Percentiles rank a stretch among this genome's conserved stretches.
These are phyloP conservation scores for Endotrypanum monterogeii DNA, from an alignment of 208 protist genomes.

Conservation along the genomic window DNA sequence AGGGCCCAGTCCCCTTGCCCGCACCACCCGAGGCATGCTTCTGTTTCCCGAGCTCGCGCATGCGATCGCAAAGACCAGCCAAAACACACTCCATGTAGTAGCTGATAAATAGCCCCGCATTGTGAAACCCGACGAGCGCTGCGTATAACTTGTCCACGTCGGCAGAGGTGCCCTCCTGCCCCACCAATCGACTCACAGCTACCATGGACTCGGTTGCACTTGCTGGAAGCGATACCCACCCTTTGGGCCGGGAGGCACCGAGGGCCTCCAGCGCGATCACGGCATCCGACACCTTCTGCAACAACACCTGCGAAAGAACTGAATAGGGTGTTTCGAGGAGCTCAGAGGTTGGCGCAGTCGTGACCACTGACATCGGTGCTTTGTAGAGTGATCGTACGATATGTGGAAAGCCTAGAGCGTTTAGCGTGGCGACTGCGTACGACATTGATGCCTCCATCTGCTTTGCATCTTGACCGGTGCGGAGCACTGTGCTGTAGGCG, in stretches of 20 bases:
- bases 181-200: constrained; percentile 54
- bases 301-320: constrained; percentile 53
- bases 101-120: constrained; percentile 67
- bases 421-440: constrained; percentile 61
- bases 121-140: constrained; percentile 73
- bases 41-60: constrained; percentile 25
- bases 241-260: constrained; percentile 51
- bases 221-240: constrained; percentile 66
- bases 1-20: neutral
- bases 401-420: constrained; percentile 35
- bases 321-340: constrained; percentile 73
- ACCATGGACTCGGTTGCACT: constrained; percentile 44
- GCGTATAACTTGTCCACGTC: constrained; percentile 63
- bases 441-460: constrained; percentile 67
- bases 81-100: constrained; percentile 72
- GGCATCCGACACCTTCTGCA: constrained; percentile 41
- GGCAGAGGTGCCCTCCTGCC: constrained; percentile 31
- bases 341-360: constrained; percentile 16
- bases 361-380: neutral
- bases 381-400: constrained; percentile 52
- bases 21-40: neutral
- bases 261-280: constrained; percentile 50
- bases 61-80: constrained; percentile 71
- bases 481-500: constrained; percentile 32
- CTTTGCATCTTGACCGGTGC: constrained; percentile 22